phyloP scores from a whole-genome alignment of 305 asterid species.

The Fraxinus albicans region DNA sequence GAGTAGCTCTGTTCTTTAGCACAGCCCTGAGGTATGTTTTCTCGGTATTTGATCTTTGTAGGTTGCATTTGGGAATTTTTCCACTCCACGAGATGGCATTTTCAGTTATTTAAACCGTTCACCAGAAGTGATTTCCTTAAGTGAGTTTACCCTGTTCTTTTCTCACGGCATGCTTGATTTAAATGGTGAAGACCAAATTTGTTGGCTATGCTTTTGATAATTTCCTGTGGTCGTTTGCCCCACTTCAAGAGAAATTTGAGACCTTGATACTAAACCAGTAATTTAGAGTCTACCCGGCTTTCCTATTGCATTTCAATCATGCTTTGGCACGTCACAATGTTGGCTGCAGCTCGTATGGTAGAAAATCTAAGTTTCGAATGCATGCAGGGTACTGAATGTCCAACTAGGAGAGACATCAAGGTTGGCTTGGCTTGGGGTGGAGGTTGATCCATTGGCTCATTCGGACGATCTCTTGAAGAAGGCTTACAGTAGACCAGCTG shows the following conservation, averaged over 20 bases:
- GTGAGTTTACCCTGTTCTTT: neutral
- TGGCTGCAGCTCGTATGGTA: neutral
- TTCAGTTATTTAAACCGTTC: neutral
- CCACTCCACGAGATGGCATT: neutral
- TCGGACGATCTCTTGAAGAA: slow-evolving; percentile 71
- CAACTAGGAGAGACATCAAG: slow-evolving; percentile 92
- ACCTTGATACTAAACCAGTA: neutral
- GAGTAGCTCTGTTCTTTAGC: slow-evolving; percentile 78
- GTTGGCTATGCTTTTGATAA: neutral
- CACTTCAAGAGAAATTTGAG: neutral
- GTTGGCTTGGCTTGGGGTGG: slow-evolving; percentile 92
- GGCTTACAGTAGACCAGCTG: slow-evolving; percentile 85
- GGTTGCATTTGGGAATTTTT: neutral
- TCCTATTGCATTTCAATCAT: neutral
- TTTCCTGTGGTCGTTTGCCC: neutral
- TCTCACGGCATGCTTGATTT: neutral
- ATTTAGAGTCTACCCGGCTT: neutral
- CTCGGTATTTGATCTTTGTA: neutral
- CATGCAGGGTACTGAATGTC: slow-evolving; percentile 68
- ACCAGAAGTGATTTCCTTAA: neutral
- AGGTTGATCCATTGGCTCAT: slow-evolving; percentile 82
- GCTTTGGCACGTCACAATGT: neutral
- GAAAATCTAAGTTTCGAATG: slow-evolving; percentile 22
- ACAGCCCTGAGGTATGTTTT: slow-evolving; percentile 73
- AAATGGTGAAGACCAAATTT: neutral